These are phyloP conservation scores for Aspergillus fumigatus DNA, from an alignment of 2,329 filamentous ascomycete genomes.

Conservation along the genomic window DNA sequence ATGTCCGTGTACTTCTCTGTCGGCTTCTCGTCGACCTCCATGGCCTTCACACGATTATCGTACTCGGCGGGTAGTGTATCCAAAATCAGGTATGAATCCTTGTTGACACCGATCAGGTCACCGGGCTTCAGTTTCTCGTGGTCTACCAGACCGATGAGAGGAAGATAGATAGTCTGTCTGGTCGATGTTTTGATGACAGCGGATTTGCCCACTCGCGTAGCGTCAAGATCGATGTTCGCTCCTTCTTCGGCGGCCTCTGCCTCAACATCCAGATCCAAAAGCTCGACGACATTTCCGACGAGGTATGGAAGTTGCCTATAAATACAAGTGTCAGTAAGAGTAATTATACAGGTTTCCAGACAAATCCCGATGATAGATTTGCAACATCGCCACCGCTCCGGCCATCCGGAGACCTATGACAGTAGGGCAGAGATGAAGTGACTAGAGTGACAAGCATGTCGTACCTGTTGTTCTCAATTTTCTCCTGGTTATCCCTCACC, in stretches of 20 bases:
- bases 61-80: conserved; percentile 97
- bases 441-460: conserved; percentile 1
- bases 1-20: conserved; percentile 99
- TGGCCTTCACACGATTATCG: conserved; percentile 97
- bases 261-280: conserved; percentile 92
- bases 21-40: conserved; percentile 99
- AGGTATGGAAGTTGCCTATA: conserved; percentile 92
- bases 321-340: conserved; percentile 11
- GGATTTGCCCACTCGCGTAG: conserved; percentile 93
- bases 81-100: conserved; percentile 95
- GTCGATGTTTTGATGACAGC: conserved; percentile 99
- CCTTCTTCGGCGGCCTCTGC: conserved; percentile 96
- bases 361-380: background rate
- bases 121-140: conserved; percentile 91
- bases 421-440: background rate
- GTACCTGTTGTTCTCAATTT: conserved; percentile 98
- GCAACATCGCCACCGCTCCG: background rate
- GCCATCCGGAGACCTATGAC: background rate
- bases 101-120: conserved; percentile 97
- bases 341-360: conserved; percentile 1
- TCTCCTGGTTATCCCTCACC: conserved; percentile 98
- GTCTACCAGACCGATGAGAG: conserved; percentile 93
- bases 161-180: conserved; percentile 95
- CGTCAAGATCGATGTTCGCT: conserved; percentile 96
- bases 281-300: conserved; percentile 95